Percentiles rank a stretch among this genome's conserved stretches.
phyloP scores from a whole-genome alignment of 306 rosid genomes.

The Cicer pinnatifidum region DNA sequence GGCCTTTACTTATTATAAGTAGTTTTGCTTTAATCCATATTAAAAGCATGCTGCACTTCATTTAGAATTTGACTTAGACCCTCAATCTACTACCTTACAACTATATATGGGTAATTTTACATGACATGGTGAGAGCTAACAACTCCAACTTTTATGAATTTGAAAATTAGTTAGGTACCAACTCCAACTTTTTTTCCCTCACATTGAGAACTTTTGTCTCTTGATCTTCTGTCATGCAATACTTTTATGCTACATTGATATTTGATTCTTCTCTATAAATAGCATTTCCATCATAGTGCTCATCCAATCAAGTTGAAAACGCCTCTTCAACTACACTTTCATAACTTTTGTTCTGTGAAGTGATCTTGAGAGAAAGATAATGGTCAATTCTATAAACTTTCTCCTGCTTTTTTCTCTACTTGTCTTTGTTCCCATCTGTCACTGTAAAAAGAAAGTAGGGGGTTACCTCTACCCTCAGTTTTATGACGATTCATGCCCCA shows the following conservation, averaged over 20 bases:
- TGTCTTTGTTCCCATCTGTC: constrained; percentile 64
- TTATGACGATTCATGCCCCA: constrained; percentile 74
- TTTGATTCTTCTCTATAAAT: constrained; percentile 55
- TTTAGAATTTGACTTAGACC: constrained; percentile 28
- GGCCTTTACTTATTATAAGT: constrained; percentile 27
- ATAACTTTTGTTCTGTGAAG: constrained; percentile 24
- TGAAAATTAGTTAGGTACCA: constrained; percentile 47
- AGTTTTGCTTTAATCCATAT: constrained; percentile 37
- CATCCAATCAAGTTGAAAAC: constrained; percentile 40
- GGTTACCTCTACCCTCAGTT: constrained; percentile 73
- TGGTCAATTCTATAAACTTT: constrained; percentile 55
- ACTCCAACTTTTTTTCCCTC: constrained; percentile 50
- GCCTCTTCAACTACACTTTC: constrained; percentile 29
- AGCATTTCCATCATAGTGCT: constrained; percentile 36
- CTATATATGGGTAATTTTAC: neutral
- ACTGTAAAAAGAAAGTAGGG: constrained; percentile 44
- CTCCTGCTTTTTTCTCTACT: constrained; percentile 61
- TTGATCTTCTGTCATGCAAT: constrained; percentile 15
- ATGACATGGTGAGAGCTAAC: constrained; percentile 44
- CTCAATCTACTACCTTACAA: constrained; percentile 23
- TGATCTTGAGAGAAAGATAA: constrained; percentile 38
- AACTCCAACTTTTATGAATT: constrained; percentile 45
- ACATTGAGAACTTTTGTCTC: constrained; percentile 15
- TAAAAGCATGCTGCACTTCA: constrained; percentile 31
- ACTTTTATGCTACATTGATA: neutral